These are phyloP conservation scores for Carpinus viminea DNA, from an alignment of 306 rosid genomes.

Conservation along the genomic window DNA sequence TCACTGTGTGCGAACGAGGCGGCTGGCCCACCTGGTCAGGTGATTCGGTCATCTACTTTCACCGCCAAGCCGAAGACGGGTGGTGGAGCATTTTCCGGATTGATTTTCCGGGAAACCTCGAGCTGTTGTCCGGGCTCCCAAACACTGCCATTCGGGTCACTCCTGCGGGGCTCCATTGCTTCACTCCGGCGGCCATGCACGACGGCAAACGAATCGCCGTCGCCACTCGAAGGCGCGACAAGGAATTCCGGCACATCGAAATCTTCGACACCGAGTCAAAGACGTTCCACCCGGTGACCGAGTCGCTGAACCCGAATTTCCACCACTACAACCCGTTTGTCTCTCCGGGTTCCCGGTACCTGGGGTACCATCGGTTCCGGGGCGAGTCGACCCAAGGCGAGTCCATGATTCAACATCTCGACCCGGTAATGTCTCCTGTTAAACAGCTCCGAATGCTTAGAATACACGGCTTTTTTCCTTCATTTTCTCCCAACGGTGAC, in stretches of 20 bases:
- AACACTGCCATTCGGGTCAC: constrained; percentile 50
- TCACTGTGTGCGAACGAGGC: constrained; percentile 48
- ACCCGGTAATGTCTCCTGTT: constrained; percentile 51
- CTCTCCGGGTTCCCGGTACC: constrained; percentile 44
- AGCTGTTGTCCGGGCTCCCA: constrained; percentile 1
- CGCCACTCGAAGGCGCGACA: constrained; percentile 63
- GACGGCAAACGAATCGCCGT: constrained; percentile 56
- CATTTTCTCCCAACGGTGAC: constrained; percentile 56
- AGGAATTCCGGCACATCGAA: constrained; percentile 65
- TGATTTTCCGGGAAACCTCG: constrained; percentile 32
- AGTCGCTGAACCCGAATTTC: constrained; percentile 44
- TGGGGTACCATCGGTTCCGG: constrained; percentile 85
- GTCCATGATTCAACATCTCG: constrained; percentile 51
- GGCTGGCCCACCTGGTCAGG: constrained; percentile 95
- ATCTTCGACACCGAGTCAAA: constrained; percentile 43
- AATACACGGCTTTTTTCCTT: constrained; percentile 62
- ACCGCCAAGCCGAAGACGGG: constrained; percentile 61
- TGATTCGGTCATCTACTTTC: constrained; percentile 64
- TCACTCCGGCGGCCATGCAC: constrained; percentile 75
- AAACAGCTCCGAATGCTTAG: constrained; percentile 46
- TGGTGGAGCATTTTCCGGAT: constrained; percentile 86
- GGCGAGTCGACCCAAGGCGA: constrained; percentile 61
- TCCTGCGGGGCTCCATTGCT: constrained; percentile 75
- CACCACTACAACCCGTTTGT: constrained; percentile 90
- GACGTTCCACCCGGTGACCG: constrained; percentile 50